A percentile compares a stretch with the other conserved stretches of the same genome.
Conservation (phyloP, 495 filamentous ascomycete genomes). For the Daldinia bambusicola region DNA sequence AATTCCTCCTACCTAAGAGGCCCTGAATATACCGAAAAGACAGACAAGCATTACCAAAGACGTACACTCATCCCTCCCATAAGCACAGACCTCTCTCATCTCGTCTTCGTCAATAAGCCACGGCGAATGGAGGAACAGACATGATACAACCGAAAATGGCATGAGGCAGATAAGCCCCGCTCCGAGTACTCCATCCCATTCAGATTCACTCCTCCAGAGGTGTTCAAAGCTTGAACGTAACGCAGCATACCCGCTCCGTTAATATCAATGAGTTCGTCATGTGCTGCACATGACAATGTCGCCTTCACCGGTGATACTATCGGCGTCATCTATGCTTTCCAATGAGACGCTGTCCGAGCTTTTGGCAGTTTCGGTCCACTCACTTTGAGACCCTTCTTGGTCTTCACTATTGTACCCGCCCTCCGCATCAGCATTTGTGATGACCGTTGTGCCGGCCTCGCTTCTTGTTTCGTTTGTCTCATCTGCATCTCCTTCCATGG, state of each 20-base stretch:
- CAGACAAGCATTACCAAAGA: slow-evolving; percentile 16
- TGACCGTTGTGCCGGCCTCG: slow-evolving; percentile 56
- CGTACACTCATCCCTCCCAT: slow-evolving; percentile 17
- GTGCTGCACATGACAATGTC: slow-evolving; percentile 38
- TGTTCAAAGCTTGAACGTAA: background rate
- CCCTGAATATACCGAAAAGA: slow-evolving; percentile 12
- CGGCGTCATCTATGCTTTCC: slow-evolving; percentile 42
- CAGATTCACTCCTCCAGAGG: background rate
- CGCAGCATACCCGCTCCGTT: background rate
- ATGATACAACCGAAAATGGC: background rate
- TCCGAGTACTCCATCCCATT: slow-evolving; percentile 21
- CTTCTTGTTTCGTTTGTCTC: slow-evolving; percentile 36
- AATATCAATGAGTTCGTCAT: slow-evolving; percentile 6
- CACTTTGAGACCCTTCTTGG: slow-evolving; percentile 47
- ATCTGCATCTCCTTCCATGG: slow-evolving; percentile 13
- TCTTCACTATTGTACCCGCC: slow-evolving; percentile 39
- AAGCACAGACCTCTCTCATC: slow-evolving; percentile 5
- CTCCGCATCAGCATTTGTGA: slow-evolving; percentile 66
- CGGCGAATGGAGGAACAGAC: slow-evolving; percentile 10
- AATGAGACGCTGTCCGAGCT: slow-evolving; percentile 39
- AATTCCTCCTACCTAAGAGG: background rate
- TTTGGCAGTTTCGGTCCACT: slow-evolving; percentile 47
- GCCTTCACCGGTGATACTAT: slow-evolving; percentile 43
- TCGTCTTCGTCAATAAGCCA: slow-evolving; percentile 4
- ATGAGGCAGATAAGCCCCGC: slow-evolving; percentile 12